A percentile compares a stretch with the other conserved stretches of the same genome.
Conservation (phyloP, 139 green algal genomes). For the Desmodesmus armatus region DNA sequence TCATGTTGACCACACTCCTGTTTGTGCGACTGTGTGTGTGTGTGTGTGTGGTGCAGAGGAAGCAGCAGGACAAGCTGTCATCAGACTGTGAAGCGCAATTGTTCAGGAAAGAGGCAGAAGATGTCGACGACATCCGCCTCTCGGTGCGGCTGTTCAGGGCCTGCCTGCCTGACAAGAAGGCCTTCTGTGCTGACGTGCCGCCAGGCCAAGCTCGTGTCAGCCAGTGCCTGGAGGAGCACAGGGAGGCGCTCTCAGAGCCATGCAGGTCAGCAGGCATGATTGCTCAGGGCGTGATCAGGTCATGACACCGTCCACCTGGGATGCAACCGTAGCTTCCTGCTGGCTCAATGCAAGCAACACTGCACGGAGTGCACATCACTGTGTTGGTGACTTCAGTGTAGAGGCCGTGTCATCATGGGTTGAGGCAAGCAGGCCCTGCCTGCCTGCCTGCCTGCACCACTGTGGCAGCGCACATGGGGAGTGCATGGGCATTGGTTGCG, state of each 20-base stretch:
- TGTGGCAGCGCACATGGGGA: no score
- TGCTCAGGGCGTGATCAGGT: no score
- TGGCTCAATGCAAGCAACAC: no score
- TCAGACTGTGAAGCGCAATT: conserved; percentile 86
- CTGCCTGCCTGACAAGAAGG: conserved; percentile 71
- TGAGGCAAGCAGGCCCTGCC: no score
- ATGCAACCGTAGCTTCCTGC: no score
- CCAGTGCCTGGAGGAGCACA: conserved; percentile 82
- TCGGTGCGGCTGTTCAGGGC: conserved; percentile 65
- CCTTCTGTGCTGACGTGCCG: conserved; percentile 69
- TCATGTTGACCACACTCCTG: no score
- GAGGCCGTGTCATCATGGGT: no score
- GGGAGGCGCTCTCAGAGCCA: conserved; percentile 34
- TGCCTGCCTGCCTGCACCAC: no score
- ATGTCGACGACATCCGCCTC: conserved; percentile 86
- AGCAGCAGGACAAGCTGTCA: conserved; percentile 49
- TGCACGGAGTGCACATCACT: no score
- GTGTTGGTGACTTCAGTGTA: no score
- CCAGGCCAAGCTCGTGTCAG: conserved; percentile 52
- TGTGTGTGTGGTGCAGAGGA: conserved; percentile 2
- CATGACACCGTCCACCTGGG: no score
- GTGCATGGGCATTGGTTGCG: no score
- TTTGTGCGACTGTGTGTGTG: neutral
- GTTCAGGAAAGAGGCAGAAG: conserved; percentile 86
- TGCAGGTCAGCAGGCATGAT: conserved; percentile 47